Evolutionary conservation across 2,329 filamentous ascomycete genomes (phyloP).

Genomic region (Pseudogymnoascus sp.): DNA sequence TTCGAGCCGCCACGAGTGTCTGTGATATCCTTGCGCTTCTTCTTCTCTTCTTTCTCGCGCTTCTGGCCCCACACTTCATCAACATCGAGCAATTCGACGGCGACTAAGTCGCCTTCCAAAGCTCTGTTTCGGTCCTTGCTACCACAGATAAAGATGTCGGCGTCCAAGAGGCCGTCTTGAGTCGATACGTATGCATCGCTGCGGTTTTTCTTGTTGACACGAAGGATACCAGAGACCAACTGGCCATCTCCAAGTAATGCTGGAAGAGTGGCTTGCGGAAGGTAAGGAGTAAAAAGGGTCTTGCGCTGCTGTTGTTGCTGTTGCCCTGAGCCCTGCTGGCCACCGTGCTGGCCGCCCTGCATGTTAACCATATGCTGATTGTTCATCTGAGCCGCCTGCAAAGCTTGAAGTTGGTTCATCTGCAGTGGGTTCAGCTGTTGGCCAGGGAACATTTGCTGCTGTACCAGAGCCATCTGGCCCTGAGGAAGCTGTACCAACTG

Average conservation of each 20-base stretch:
- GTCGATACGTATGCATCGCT: slow-evolving; percentile 97
- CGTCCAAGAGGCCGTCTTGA: slow-evolving; percentile 76
- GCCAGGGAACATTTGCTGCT: slow-evolving; percentile 66
- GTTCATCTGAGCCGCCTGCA: slow-evolving; percentile 80
- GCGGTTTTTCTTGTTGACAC: slow-evolving; percentile 99
- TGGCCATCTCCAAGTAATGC: slow-evolving; percentile 86
- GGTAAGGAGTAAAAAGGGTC: slow-evolving; percentile 95
- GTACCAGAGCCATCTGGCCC: slow-evolving; percentile 76
- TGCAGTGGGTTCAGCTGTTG: slow-evolving; percentile 85
- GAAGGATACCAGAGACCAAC: slow-evolving; percentile 89
- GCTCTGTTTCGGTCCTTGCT: slow-evolving; percentile 98
- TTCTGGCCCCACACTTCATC: slow-evolving; percentile 99
- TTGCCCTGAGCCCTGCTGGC: slow-evolving; percentile 56
- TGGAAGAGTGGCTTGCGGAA: slow-evolving; percentile 88
- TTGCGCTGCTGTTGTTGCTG: slow-evolving; percentile 90
- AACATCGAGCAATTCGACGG: slow-evolving; percentile 91
- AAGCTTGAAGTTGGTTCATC: slow-evolving; percentile 80
- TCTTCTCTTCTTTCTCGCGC: slow-evolving; percentile 99
- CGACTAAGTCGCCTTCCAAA: slow-evolving; percentile 90
- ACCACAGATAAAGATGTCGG: slow-evolving; percentile 98
- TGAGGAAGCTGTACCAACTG: slow-evolving; percentile 79
- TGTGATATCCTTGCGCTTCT: slow-evolving; percentile 98
- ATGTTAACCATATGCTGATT: slow-evolving; percentile 65
- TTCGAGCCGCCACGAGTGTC: slow-evolving; percentile 76
- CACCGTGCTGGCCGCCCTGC: slow-evolving; percentile 64